Percentiles rank a stretch among this genome's conserved stretches.
Conservation (phyloP, 805 yeast species). For the Candida lessepsii region DNA sequence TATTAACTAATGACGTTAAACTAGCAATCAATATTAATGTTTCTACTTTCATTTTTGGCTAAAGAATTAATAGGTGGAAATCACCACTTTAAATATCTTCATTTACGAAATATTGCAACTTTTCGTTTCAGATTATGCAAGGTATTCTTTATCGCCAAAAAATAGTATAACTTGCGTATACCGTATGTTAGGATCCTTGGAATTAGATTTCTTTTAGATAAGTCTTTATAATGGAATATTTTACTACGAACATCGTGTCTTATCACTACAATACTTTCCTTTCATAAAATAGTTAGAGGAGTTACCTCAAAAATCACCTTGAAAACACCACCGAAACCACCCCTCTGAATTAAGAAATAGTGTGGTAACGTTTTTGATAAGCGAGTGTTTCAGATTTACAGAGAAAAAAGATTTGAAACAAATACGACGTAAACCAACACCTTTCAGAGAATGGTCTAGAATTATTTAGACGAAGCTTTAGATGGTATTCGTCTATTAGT, state of each 20-base stretch:
- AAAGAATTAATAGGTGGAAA: too few relatives aligned
- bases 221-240: too few relatives aligned
- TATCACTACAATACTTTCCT: too few relatives aligned
- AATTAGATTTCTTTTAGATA: too few relatives aligned
- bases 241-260: too few relatives aligned
- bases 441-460: background rate
- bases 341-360: background rate
- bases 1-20: conserved; percentile 1
- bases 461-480: background rate
- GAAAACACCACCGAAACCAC: too few relatives aligned
- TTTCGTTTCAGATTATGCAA: conserved; percentile 3
- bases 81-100: background rate
- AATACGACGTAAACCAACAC: conserved; percentile 4
- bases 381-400: conserved; percentile 2
- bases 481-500: background rate
- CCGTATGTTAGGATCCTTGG: too few relatives aligned
- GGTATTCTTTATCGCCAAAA: too few relatives aligned
- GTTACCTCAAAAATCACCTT: too few relatives aligned
- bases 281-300: too few relatives aligned
- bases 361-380: conserved; percentile 3
- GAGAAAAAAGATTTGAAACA: conserved; percentile 3
- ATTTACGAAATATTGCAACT: background rate
- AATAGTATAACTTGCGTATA: too few relatives aligned
- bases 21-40: background rate
- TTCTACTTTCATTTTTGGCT: conserved; percentile 1